phyloP scores from a whole-genome alignment of 495 filamentous ascomycete species.

The Parathielavia appendiculata region DNA sequence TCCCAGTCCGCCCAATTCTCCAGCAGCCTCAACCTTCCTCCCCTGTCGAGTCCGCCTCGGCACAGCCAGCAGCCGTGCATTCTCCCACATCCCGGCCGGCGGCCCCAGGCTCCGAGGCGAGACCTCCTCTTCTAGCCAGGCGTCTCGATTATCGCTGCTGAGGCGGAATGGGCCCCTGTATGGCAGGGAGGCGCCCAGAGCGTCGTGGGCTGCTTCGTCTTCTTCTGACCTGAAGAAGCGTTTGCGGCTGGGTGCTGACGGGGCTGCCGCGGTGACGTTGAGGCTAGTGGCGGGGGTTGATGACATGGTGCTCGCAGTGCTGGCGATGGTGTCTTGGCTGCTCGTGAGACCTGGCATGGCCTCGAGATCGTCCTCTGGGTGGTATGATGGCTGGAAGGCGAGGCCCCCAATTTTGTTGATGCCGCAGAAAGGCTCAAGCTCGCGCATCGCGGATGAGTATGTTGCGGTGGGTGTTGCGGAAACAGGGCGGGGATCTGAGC shows the following conservation, averaged over 20 bases:
- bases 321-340: slow-evolving; percentile 38
- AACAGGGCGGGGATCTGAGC: neutral
- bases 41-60: slow-evolving; percentile 27
- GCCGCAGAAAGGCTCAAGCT: slow-evolving; percentile 73
- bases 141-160: slow-evolving; percentile 7
- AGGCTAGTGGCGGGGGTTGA: neutral
- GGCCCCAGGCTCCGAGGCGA: slow-evolving; percentile 35
- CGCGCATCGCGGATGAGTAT: slow-evolving; percentile 34
- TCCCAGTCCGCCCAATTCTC: slow-evolving; percentile 7
- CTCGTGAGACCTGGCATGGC: slow-evolving; percentile 34
- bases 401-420: slow-evolving; percentile 59
- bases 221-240: slow-evolving; percentile 33
- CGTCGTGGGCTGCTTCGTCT: slow-evolving; percentile 12
- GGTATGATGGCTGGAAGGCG: slow-evolving; percentile 37
- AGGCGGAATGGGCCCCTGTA: slow-evolving; percentile 22
- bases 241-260: slow-evolving; percentile 31
- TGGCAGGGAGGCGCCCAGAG: neutral
- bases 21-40: neutral
- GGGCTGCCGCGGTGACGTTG: slow-evolving; percentile 10
- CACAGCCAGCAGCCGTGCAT: slow-evolving; percentile 36
- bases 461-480: slow-evolving; percentile 5
- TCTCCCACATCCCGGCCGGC: slow-evolving; percentile 19
- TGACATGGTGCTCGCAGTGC: slow-evolving; percentile 18
- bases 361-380: slow-evolving; percentile 10
- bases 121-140: slow-evolving; percentile 35